Evolutionary conservation across 2,329 filamentous ascomycete genomes (phyloP).

Genomic region (Diplocarpon mali): DNA sequence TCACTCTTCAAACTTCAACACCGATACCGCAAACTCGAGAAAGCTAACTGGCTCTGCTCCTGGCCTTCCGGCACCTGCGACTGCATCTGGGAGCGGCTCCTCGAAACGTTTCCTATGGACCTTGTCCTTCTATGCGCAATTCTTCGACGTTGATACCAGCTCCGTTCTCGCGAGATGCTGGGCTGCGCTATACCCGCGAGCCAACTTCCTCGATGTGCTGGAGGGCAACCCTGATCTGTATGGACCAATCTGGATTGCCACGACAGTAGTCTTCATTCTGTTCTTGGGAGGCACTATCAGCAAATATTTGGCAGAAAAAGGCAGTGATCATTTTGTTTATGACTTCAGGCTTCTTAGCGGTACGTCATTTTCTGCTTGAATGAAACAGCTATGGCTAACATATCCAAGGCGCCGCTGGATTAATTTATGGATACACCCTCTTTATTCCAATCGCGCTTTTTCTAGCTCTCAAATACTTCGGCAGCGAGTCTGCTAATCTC

Average conservation of each 20-base stretch:
- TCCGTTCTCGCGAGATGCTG: conserved; percentile 80
- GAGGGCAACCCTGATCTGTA: conserved; percentile 96
- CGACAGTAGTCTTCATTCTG: conserved; percentile 88
- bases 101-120: conserved; percentile 88
- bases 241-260: conserved; percentile 97
- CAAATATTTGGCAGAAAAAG: conserved; percentile 65
- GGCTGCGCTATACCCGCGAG: conserved; percentile 78
- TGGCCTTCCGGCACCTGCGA: conserved; percentile 46
- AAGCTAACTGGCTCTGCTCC: conserved; percentile 30
- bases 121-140: conserved; percentile 88
- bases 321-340: conserved; percentile 70
- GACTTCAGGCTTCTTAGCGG: conserved; percentile 84
- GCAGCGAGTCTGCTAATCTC: conserved; percentile 83
- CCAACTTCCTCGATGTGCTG: conserved; percentile 92
- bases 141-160: conserved; percentile 95
- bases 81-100: conserved; percentile 38
- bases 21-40: conserved; percentile 34
- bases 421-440: conserved; percentile 91
- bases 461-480: conserved; percentile 87
- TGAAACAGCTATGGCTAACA: conserved; percentile 1
- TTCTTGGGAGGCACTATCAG: conserved; percentile 94
- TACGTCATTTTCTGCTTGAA: conserved; percentile 25
- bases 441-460: conserved; percentile 79
- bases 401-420: conserved; percentile 61
- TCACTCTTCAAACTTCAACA: conserved; percentile 80